Evolutionary conservation across 1,284 basidiomycete species (phyloP), one percentile per base, ranked within the genome.

Genomic region (Inonotus hispidus): DNA sequence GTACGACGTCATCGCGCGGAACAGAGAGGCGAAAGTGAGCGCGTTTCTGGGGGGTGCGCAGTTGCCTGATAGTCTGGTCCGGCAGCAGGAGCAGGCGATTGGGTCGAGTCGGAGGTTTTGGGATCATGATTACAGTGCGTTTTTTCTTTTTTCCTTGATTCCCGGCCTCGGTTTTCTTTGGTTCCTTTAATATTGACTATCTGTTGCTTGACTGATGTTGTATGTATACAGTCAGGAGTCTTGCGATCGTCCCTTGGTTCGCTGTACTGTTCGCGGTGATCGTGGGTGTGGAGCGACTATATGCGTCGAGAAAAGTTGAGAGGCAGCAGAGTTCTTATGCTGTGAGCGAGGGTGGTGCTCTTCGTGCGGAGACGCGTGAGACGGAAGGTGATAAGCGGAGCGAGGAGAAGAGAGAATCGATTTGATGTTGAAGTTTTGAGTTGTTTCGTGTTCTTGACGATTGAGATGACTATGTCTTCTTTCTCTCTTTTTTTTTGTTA

Each of bases 1-100:
- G 1, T 83, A 78, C 70, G 81, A 80, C 46, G 67, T 75, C 66
- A 81, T 79, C 69, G 81, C 81, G 64, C 77, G 76, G 19, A 84
- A 73, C 52, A 72, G 76, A n/a, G 68, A 70, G 35, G 82, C 79
- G 13, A 70, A 72, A 45, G 73, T 86, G 59, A 68, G 69, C 19
- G 83, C 81, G 4, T 75, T 71, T 49, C 59, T 83, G 53, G 72
- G 70, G 4, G 70, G 67, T 5, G 29, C 73, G 1, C 65, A 70
- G 32, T 60, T 87, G 10, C 76, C 81, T 0, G 67, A 71, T 3
- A 58, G 65, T 1, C 29, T 77, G 3, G 71, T 87, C 38, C 69
- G 79, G 64, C 62, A 64, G 19, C 67, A 76, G 13, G 74, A 80
- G 66, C 60, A 66, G 14, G 57, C 63, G 50, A 68, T 79, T 7